Conservation (phyloP, 2,329 filamentous ascomycete genomes). For the Talaromyces albobiverticillius region DNA sequence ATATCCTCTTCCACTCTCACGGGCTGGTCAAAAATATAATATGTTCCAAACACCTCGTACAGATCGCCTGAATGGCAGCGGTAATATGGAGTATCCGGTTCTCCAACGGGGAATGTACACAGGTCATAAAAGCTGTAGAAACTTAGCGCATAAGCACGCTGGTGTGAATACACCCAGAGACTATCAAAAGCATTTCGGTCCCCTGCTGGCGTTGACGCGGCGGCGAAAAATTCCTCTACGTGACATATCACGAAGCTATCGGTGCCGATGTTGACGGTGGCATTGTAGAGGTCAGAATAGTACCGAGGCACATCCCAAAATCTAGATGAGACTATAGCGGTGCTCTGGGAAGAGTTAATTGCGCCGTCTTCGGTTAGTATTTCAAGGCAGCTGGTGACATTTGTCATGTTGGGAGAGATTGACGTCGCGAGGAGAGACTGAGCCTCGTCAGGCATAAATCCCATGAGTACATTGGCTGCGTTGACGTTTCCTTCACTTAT, state of each 20-base stretch:
- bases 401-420: constrained; percentile 10
- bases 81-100: constrained; percentile 13
- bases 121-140: constrained; percentile 14
- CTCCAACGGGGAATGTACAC: constrained; percentile 14
- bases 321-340: constrained; percentile 2
- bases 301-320: constrained; percentile 12
- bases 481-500: constrained; percentile 8
- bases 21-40: constrained; percentile 15
- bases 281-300: constrained; percentile 11
- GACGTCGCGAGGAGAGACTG: constrained; percentile 11
- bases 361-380: background rate
- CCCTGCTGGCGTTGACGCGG: background rate
- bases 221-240: constrained; percentile 9
- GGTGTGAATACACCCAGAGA: constrained; percentile 15
- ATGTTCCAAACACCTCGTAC: constrained; percentile 16
- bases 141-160: constrained; percentile 13
- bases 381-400: constrained; percentile 1
- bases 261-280: constrained; percentile 13
- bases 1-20: constrained; percentile 12
- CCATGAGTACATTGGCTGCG: constrained; percentile 8
- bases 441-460: constrained; percentile 16
- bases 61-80: constrained; percentile 13
- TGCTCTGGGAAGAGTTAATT: constrained; percentile 3
- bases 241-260: constrained; percentile 10
- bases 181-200: constrained; percentile 3